Conservation (phyloP, 805 yeast genomes). For the Hanseniaspora vineae region DNA sequence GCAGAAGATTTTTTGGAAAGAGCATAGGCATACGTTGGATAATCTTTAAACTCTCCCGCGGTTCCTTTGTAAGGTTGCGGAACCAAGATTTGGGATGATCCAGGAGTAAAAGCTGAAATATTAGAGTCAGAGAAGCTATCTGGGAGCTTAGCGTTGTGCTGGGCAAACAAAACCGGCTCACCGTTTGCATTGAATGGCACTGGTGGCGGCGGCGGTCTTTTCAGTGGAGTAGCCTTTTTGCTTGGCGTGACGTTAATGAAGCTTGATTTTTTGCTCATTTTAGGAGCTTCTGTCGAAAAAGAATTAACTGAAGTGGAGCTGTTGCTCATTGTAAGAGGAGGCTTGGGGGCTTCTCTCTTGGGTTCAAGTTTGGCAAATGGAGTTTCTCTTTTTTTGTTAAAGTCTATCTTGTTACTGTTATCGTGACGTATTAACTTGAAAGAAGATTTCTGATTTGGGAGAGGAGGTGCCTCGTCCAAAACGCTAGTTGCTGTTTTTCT, state of each 20-base stretch:
- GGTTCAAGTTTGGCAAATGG: conserved; percentile 62
- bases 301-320: conserved; percentile 9
- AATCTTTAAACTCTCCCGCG: conserved; percentile 5
- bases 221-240: conserved; percentile 3
- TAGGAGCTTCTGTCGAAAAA: conserved; percentile 1
- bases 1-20: conserved; percentile 3
- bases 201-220: conserved; percentile 14
- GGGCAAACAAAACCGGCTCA: background rate
- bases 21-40: conserved; percentile 5
- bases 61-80: conserved; percentile 31
- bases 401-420: conserved; percentile 63
- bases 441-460: conserved; percentile 18
- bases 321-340: conserved; percentile 30
- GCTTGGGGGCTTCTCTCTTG: conserved; percentile 58
- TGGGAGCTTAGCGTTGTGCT: background rate
- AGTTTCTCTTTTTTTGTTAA: conserved; percentile 64
- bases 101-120: conserved; percentile 30
- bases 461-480: no score
- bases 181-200: background rate
- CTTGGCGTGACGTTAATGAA: background rate
- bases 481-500: background rate
- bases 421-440: conserved; percentile 56
- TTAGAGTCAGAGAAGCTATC: conserved; percentile 9
- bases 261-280: background rate
- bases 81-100: conserved; percentile 28